Conservation (phyloP, 148 eudicot genomes). For the Rhododendron mucronatum region DNA sequence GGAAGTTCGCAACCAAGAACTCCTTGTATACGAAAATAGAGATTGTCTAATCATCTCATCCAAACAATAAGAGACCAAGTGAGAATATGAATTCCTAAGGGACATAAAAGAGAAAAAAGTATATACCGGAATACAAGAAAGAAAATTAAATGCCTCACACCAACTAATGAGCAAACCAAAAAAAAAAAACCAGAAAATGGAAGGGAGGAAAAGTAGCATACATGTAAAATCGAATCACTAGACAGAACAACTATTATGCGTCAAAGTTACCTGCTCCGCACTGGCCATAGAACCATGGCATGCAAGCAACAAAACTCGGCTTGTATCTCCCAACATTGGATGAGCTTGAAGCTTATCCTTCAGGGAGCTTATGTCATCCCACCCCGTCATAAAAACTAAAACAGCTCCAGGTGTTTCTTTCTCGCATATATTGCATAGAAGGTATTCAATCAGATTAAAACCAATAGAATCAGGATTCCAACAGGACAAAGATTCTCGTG, state of each 20-base stretch:
- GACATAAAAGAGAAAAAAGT: background rate
- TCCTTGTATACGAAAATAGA: background rate
- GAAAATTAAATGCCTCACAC: background rate
- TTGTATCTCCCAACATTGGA: constrained; percentile 67
- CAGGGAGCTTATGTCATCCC: constrained; percentile 96
- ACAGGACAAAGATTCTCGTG: constrained; percentile 79
- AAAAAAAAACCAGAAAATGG: background rate
- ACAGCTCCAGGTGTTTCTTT: constrained; percentile 80
- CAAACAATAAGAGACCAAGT: background rate
- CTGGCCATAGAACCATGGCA: constrained; percentile 99
- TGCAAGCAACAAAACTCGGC: constrained; percentile 74
- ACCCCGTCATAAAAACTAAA: constrained; percentile 93
- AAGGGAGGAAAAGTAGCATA: background rate
- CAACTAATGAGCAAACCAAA: background rate
- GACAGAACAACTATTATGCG: background rate
- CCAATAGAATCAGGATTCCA: constrained; percentile 99
- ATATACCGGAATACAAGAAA: background rate
- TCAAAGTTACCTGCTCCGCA: constrained; percentile 70
- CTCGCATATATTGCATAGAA: constrained; percentile 76
- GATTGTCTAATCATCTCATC: background rate
- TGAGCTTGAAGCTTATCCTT: constrained; percentile 85
- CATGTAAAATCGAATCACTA: background rate
- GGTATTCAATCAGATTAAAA: constrained; percentile 83
- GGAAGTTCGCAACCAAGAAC: background rate
- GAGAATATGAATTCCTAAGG: background rate